These are phyloP conservation scores for Epichloe baconii DNA, from an alignment of 2,329 filamentous ascomycete species.

Conservation along the genomic window DNA sequence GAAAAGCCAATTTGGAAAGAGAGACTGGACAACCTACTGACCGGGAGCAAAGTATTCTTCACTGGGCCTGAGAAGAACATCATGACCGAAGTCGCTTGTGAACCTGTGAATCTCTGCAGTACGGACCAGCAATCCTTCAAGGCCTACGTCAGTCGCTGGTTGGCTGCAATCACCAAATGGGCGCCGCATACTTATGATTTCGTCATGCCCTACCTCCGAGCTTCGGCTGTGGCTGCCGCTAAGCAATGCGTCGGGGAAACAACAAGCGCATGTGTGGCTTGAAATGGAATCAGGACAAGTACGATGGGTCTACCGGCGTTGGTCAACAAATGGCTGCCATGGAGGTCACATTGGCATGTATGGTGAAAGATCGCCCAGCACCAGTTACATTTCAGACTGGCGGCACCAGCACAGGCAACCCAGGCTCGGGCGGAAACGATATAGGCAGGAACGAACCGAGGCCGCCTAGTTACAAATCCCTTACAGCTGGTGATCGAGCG, in stretches of 20 bases:
- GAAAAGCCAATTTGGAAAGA: slow-evolving; percentile 40
- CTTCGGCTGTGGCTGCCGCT: slow-evolving; percentile 44
- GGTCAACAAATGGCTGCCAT: slow-evolving; percentile 61
- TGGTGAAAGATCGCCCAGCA: slow-evolving; percentile 31
- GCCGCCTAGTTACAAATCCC: slow-evolving; percentile 13
- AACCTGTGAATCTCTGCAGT: slow-evolving; percentile 47
- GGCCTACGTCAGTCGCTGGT: slow-evolving; percentile 48
- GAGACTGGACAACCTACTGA: slow-evolving; percentile 43
- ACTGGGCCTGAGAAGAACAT: slow-evolving; percentile 35
- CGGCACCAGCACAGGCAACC: slow-evolving; percentile 40
- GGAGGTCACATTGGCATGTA: slow-evolving; percentile 49
- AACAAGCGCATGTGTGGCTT: slow-evolving; percentile 47
- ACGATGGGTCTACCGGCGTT: slow-evolving; percentile 47
- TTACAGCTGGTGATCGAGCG: slow-evolving; percentile 48
- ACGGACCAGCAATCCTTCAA: slow-evolving; percentile 52
- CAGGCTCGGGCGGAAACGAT: slow-evolving; percentile 33
- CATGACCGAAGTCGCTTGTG: slow-evolving; percentile 55
- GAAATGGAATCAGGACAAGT: slow-evolving; percentile 43
- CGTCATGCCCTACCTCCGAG: slow-evolving; percentile 39
- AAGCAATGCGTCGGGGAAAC: slow-evolving; percentile 43
- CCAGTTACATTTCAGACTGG: slow-evolving; percentile 39
- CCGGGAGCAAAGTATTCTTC: slow-evolving; percentile 42
- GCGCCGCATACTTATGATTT: slow-evolving; percentile 42
- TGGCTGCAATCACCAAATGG: slow-evolving; percentile 49
- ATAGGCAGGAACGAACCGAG: slow-evolving; percentile 23